phyloP scores from a whole-genome alignment of 2,329 filamentous ascomycete species.

The Fusarium marasasianum region DNA sequence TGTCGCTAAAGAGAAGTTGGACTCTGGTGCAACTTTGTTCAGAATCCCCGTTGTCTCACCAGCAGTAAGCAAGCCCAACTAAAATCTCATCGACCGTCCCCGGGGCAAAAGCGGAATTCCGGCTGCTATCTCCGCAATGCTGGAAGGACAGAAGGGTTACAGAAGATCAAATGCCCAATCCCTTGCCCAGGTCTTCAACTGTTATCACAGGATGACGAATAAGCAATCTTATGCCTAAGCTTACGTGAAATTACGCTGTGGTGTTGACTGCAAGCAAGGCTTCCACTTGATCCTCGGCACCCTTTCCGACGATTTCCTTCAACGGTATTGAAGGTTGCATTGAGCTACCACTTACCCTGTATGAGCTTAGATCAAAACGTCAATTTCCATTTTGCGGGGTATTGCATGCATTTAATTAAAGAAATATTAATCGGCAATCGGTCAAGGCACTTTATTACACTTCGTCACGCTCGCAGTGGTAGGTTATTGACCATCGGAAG shows the following conservation, averaged over 20 bases:
- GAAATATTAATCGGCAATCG: not conserved
- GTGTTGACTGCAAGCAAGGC: not conserved
- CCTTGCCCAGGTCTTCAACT: too few species aligned
- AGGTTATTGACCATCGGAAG: too few species aligned
- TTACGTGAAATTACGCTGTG: not conserved
- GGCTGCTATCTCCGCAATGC: not conserved
- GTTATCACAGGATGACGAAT: not conserved
- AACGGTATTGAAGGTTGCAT: too few species aligned
- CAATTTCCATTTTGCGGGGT: not conserved
- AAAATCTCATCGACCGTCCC: not conserved
- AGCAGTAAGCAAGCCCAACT: not conserved
- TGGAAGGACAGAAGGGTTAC: too few species aligned
- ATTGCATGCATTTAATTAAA: not conserved
- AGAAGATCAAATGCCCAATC: too few species aligned
- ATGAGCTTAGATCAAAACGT: not conserved
- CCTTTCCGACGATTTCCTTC: not conserved
- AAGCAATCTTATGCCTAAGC: not conserved
- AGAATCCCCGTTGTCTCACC: not conserved
- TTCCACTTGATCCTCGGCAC: not conserved
- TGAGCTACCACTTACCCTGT: not conserved
- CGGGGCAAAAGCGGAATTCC: not conserved
- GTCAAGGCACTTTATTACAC: not conserved
- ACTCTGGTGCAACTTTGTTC: not conserved
- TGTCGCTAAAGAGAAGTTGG: not conserved
- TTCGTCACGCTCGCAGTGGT: not conserved